Base-by-base conservation (phyloP, 257 asterid species). In the Paraleonurus japonicus region DNA sequence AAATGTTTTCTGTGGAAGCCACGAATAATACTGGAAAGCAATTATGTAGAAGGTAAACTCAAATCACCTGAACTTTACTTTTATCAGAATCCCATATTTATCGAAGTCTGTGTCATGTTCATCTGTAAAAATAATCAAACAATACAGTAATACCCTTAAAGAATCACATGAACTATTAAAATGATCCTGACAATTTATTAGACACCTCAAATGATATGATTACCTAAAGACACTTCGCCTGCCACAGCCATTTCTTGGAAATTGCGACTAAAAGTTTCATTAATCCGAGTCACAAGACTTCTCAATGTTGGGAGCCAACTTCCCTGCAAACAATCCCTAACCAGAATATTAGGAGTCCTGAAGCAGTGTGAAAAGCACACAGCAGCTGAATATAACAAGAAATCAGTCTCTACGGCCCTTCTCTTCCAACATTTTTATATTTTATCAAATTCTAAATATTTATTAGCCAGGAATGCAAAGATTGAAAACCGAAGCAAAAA, bases 201-300 rank as follows among this genome's bases (percentile, higher is more conserved):
- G 68, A 57, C 15, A 33, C 41, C 26, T 59, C 32, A 24, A 64
- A 71, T 28, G 37, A 65, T 70, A 53, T 16, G 37, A 53, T 55
- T 81, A 92, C 98, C 98, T 67, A 94, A 76, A 64, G 92, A 88
- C 51, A 94, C 99, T 80, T 94, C 96, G 76, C 99, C 97, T 20
- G 99, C 97, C 39, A 94, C 99, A 66, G 99, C 99, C 99, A 94
- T 94, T 83, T 94, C 97, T 86, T 87, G 92, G 82, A 94, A 94
- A 74, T 94, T 94, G 69, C 64, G 85, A 73, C 97, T 82, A 71
- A 94, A 94, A 77, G 96, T 91, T 77, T 76, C 88, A 80, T 90
- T 91, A 57, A 94, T 94, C 71, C 88, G 89, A 70, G 69, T 69
- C 69, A 94, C 99, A 20, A 94, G 95, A 73, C 50, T 82, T 75